Conservation (phyloP, 2,329 filamentous ascomycete species). For the Trichoderma aggressivum region DNA sequence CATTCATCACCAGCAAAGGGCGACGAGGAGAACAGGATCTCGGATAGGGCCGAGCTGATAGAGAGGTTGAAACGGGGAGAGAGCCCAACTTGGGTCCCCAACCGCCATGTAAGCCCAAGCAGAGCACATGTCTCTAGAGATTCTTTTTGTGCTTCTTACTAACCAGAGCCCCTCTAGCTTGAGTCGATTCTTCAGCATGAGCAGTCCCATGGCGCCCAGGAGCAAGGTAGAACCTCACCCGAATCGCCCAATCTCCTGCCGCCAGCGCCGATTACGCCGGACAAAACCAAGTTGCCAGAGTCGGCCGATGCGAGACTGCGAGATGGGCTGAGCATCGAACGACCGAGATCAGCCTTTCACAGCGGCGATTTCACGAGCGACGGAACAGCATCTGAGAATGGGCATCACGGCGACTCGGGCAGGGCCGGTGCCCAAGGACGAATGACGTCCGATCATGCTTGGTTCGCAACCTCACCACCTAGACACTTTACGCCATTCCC, state of each 20-base stretch:
- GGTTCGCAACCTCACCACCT: conserved; percentile 57
- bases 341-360: conserved; percentile 74
- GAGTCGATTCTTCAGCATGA: conserved; percentile 36
- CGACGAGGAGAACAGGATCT: conserved; percentile 36
- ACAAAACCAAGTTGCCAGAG: conserved; percentile 34
- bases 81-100: conserved; percentile 70
- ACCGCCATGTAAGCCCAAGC: conserved; percentile 51
- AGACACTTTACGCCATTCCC: conserved; percentile 48
- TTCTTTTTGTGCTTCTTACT: neutral
- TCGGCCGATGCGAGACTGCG: conserved; percentile 42
- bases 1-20: conserved; percentile 24
- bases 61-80: conserved; percentile 77
- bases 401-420: conserved; percentile 2
- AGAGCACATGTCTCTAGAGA: neutral
- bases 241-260: conserved; percentile 43
- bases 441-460: conserved; percentile 33
- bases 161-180: conserved; percentile 30
- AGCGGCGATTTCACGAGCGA: conserved; percentile 61
- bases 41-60: conserved; percentile 75
- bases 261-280: conserved; percentile 47
- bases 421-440: conserved; percentile 20
- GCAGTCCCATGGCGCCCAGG: conserved; percentile 19
- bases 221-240: conserved; percentile 33
- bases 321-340: conserved; percentile 66
- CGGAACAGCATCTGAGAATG: conserved; percentile 22